Base-by-base conservation (phyloP, 2,329 filamentous ascomycete species). In the Xylaria sp. region DNA sequence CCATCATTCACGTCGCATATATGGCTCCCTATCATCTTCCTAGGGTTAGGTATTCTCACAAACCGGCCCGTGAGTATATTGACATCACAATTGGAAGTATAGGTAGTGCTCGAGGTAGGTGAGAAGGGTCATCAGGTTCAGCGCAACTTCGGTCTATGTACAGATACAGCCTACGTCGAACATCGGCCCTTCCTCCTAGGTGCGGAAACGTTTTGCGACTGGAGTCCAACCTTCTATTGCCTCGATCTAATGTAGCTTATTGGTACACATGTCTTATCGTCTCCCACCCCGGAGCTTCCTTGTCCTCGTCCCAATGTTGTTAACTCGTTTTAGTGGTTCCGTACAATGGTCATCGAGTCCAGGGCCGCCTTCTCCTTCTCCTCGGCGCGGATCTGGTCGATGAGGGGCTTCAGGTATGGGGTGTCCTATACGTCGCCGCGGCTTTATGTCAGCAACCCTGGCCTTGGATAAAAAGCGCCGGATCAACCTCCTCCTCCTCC, bases 351-450 rank as follows among this genome's bases (percentile, higher is more conserved):
- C 59, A 70, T 20, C 16, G 67, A 55, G 57, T 71, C 68, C 34
- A 71, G 71, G 45, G 72, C 76, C 66, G 82, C 79, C 74, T 76
- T 78, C 77, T 86, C 83, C 64, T 70, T 70, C 55, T 65, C 57
- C 64, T 75, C 74, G 54, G 74, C 76, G 58, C 73, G 63, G 68
- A 85, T 72, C 70, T 82, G 69, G 61, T 76, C 70, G 65, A 85
- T 76, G 62, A 85, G 72, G 57, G 76, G 79, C 61, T 69, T 65
- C 41, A 86, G 77, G 74, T 86, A 85, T 24, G 78, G 78, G 34
- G 72, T 66, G 63, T 86, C 83, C 77, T 81, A 57, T 57, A 41
- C 37, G 16, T 17, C 22, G 29, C 9, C n/a, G n/a, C 24, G 6
- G 52, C 19, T 21, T 16, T 21, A 40, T 44, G 47, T 64, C 52